Conservation (phyloP, 331 rosid genomes). For the Arachis monticola region DNA sequence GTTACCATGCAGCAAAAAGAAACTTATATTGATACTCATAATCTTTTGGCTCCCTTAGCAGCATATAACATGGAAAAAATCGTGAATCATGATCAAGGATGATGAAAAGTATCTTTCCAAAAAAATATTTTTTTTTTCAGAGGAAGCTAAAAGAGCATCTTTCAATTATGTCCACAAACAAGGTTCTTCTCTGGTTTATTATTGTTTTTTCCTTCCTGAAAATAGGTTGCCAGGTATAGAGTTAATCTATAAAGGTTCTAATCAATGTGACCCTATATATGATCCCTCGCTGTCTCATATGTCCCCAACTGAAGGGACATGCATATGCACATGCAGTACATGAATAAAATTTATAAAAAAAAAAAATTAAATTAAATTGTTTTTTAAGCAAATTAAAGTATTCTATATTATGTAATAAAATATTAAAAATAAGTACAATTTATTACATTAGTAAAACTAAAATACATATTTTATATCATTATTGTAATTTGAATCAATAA, state of each 20-base stretch:
- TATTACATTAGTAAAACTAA: too few relatives aligned
- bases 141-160: neutral
- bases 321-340: conserved; percentile 36
- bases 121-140: too few relatives aligned
- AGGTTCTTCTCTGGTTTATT: neutral
- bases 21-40: neutral
- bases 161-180: conserved; percentile 18
- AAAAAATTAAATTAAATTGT: too few relatives aligned
- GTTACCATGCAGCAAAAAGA: conserved; percentile 5
- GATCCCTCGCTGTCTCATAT: conserved; percentile 14
- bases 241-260: neutral
- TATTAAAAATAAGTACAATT: too few relatives aligned
- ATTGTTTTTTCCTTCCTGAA: neutral
- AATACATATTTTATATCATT: too few relatives aligned
- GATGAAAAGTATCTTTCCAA: conserved; percentile 16
- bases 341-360: too few relatives aligned
- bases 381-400: too few relatives aligned
- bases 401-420: too few relatives aligned
- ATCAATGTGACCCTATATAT: conserved; percentile 23
- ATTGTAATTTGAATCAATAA: too few relatives aligned
- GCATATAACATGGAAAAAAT: neutral
- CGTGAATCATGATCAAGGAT: neutral
- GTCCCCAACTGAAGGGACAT: conserved; percentile 37
- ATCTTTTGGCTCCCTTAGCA: conserved; percentile 1
- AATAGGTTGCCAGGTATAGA: neutral